Evolutionary conservation across 176 grass and related monocot species (phyloP), one percentile per base, ranked within the genome.

Genomic region (Canna indica): DNA sequence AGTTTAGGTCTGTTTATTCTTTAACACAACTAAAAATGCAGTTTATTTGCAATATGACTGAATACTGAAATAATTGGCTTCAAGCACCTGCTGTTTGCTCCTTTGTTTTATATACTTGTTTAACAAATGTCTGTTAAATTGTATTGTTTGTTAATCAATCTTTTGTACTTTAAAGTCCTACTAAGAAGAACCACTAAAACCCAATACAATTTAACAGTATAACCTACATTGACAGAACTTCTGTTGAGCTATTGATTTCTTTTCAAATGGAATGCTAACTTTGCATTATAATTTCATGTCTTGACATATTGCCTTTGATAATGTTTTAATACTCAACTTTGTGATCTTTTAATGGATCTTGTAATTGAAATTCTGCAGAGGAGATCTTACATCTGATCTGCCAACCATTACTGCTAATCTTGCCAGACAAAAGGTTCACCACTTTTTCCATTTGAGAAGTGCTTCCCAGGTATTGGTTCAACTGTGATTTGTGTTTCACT

Each of bases 361-460:
- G 7, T 20, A 20, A 54, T 24, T 24, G 17, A 66, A 25, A 66
- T 41, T 38, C 57, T 59, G 36, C 88, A 97, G 88, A 69, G 81
- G 59, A 71, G 81, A 73, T 67, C 62, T 79, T 72, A 68, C 56
- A 69, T 70, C 29, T 48, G 50, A 70, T 81, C 31, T 61, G 25
- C 41, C 18, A 59, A 80, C 66, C 13, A 36, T 46, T 44, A 75
- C 79, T 61, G 5, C 59, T 26, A 44, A 9, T 35, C 84, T 82
- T 44, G 56, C 20, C 44, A 68, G 76, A 42, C 76, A 68, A 42
- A 83, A 85, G 66, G 32, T 70, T 44, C 74, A 61, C 38, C 63
- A 80, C 4, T 83, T 92, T 83, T 97, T 90, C 80, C 86, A 97
- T 84, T 78, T 97, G 75, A 92, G 79, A 92, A 87, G 69, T 66